Conservation (phyloP, 176 grass and related monocot species). For the Zoysia pacifica region DNA sequence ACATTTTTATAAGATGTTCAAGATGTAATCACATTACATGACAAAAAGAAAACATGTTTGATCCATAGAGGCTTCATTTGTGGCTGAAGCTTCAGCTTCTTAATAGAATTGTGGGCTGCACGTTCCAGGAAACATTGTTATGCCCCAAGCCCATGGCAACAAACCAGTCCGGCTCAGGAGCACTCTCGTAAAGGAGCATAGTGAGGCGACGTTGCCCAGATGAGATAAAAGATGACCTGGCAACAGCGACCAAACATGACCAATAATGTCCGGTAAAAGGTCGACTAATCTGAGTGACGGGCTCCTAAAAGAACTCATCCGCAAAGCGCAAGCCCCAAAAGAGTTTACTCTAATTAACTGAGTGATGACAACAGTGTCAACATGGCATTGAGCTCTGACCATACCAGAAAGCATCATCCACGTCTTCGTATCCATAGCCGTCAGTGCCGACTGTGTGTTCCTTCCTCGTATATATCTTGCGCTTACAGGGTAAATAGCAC, state of each 20-base stretch:
- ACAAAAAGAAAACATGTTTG: neutral
- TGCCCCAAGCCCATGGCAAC: neutral
- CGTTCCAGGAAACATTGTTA: neutral
- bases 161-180: slow-evolving; percentile 2
- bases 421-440: neutral
- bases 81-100: neutral
- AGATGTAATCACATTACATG: neutral
- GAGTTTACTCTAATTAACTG: slow-evolving; percentile 14
- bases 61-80: neutral
- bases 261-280: slow-evolving; percentile 7
- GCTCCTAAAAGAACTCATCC: neutral
- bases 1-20: neutral
- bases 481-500: neutral
- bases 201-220: neutral
- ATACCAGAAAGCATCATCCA: slow-evolving; percentile 19
- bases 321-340: slow-evolving; percentile 26
- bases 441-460: neutral
- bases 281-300: slow-evolving; percentile 12
- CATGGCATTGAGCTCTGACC: slow-evolving; percentile 2
- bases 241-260: slow-evolving; percentile 6
- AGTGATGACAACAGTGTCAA: slow-evolving; percentile 33
- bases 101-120: neutral
- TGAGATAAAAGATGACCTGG: neutral
- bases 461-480: neutral
- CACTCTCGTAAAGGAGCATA: neutral